Conservation (phyloP, 345 rosid species). For the Syzygium jambos region DNA sequence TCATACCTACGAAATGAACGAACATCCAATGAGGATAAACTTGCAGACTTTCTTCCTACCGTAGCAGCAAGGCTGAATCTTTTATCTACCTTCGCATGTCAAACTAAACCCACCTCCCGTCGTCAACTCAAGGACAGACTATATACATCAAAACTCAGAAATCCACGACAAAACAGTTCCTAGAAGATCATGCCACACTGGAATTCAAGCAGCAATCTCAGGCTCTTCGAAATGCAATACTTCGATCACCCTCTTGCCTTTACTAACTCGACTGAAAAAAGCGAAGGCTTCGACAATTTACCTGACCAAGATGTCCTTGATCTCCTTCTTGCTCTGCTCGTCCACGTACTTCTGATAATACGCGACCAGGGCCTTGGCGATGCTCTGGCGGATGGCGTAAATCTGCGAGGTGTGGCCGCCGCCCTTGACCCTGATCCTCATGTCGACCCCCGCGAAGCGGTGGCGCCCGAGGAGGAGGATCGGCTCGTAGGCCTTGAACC, state of each 20-base stretch:
- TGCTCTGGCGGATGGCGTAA: conserved; percentile 88
- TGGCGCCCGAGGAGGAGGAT: conserved; percentile 72
- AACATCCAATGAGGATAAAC: not conserved
- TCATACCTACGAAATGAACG: conserved; percentile 18
- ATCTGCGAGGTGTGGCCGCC: conserved; percentile 79
- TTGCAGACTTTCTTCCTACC: not conserved
- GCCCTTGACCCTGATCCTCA: conserved; percentile 64
- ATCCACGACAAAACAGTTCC: not conserved
- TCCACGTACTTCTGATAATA: conserved; percentile 82
- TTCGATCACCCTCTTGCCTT: not conserved
- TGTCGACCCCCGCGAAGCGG: conserved; percentile 66
- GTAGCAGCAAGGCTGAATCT: not conserved
- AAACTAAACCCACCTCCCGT: not conserved
- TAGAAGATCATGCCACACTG: not conserved
- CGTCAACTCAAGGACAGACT: not conserved
- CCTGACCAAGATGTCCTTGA: conserved; percentile 67
- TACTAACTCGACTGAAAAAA: not conserved
- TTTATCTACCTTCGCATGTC: not conserved
- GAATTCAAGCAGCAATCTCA: not conserved
- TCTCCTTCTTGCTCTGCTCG: conserved; percentile 90
- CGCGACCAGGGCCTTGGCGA: conserved; percentile 80
- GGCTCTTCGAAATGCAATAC: not conserved
- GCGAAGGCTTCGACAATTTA: not conserved
- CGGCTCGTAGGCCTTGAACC: conserved; percentile 70
- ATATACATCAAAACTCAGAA: not conserved